Evolutionary conservation across 2,329 filamentous ascomycete species (phyloP).

Genomic region (Microcyclosporella mali): DNA sequence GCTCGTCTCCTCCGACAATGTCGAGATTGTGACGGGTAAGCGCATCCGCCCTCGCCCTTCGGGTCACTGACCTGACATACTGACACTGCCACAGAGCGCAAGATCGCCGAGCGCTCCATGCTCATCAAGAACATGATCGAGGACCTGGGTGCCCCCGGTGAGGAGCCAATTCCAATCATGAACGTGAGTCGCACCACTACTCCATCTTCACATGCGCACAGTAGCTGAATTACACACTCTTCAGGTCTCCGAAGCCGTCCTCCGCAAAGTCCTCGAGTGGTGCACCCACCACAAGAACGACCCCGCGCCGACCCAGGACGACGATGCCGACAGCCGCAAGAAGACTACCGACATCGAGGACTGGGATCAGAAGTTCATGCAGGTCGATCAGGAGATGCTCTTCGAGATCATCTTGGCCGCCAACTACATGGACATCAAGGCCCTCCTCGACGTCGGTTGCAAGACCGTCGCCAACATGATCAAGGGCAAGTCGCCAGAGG

Average conservation of each 20-base stretch:
- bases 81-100: constrained; percentile 52
- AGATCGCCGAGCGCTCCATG: constrained; percentile 83
- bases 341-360: constrained; percentile 99
- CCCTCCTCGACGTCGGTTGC: constrained; percentile 93
- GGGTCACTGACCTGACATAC: constrained; percentile 9
- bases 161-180: constrained; percentile 76
- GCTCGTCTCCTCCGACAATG: constrained; percentile 42
- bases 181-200: constrained; percentile 47
- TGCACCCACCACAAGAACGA: constrained; percentile 92
- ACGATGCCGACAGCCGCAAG: constrained; percentile 89
- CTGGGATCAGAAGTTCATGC: constrained; percentile 99
- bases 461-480: constrained; percentile 99
- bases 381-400: constrained; percentile 99
- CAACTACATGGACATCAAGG: constrained; percentile 99
- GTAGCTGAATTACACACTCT: background rate
- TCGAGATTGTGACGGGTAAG: constrained; percentile 39
- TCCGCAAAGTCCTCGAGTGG: constrained; percentile 97
- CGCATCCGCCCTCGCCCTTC: constrained; percentile 3
- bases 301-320: constrained; percentile 72
- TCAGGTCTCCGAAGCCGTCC: constrained; percentile 79
- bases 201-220: constrained; percentile 4
- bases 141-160: constrained; percentile 64
- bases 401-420: constrained; percentile 98
- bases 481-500: constrained; percentile 98
- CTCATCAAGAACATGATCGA: constrained; percentile 98